Evolutionary conservation across 306 rosid genomes (phyloP).

Genomic region (Vicia sativa): DNA sequence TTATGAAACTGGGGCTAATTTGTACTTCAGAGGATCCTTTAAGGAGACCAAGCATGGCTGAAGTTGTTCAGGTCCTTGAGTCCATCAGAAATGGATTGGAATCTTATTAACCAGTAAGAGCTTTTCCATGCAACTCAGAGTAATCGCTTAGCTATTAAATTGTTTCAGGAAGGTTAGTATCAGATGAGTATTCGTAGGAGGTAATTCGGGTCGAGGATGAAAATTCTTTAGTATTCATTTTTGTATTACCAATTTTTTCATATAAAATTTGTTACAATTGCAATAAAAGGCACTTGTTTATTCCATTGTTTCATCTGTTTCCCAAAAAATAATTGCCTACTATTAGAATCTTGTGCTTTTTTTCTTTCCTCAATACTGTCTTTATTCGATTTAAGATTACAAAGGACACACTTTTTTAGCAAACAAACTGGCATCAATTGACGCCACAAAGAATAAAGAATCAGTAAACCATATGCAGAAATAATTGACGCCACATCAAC

Average conservation of each 20-base stretch:
- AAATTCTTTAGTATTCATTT: conserved; percentile 63
- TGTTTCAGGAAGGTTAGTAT: conserved; percentile 27
- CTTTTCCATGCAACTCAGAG: conserved; percentile 27
- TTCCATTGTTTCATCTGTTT: conserved; percentile 37
- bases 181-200: conserved; percentile 32
- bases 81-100: conserved; percentile 88
- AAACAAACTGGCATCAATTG: conserved; percentile 5
- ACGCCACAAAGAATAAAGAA: conserved; percentile 49
- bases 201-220: conserved; percentile 32
- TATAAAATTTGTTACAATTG: conserved; percentile 36
- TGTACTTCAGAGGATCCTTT: conserved; percentile 88
- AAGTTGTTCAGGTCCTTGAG: conserved; percentile 96
- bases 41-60: conserved; percentile 97
- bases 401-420: not conserved
- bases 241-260: conserved; percentile 46
- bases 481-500: conserved; percentile 45
- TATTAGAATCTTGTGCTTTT: not conserved
- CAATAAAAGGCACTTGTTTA: conserved; percentile 60
- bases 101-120: conserved; percentile 40
- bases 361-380: not conserved
- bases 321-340: not conserved
- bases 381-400: not conserved
- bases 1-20: conserved; percentile 85
- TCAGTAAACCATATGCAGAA: conserved; percentile 30
- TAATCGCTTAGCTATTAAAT: conserved; percentile 24